Conservation (phyloP, 371 early-diverging fungal species). For the Circinella umbellata region DNA sequence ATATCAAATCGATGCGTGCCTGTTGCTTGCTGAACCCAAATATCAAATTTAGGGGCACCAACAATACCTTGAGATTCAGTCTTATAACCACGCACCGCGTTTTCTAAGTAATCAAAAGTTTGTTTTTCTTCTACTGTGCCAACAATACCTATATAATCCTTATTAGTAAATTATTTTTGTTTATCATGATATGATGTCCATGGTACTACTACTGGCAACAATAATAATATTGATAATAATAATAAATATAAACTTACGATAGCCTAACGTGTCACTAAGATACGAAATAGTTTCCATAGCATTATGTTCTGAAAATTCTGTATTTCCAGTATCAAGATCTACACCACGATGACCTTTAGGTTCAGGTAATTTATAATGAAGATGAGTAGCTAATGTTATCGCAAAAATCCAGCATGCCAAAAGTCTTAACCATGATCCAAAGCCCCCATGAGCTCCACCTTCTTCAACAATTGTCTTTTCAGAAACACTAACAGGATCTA, state of each 20-base stretch:
- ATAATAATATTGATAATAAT: not conserved
- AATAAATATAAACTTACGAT: constrained; percentile 34
- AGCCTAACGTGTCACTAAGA: constrained; percentile 60
- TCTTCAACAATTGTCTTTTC: not conserved
- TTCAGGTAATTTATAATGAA: constrained; percentile 48
- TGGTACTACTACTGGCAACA: not conserved
- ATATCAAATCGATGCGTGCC: constrained; percentile 78
- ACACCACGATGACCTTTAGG: constrained; percentile 44
- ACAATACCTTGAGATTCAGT: constrained; percentile 33
- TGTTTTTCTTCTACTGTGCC: constrained; percentile 52
- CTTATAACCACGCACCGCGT: constrained; percentile 36
- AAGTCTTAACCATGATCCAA: constrained; percentile 19
- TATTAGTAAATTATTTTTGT: not conserved
- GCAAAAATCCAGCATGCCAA: constrained; percentile 30
- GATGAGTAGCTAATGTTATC: constrained; percentile 32
- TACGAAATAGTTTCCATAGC: constrained; percentile 54
- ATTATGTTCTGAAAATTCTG: constrained; percentile 62
- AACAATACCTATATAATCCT: constrained; percentile 43
- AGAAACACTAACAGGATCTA: not conserved
- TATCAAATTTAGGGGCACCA: constrained; percentile 62
- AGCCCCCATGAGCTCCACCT: constrained; percentile 2
- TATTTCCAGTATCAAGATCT: constrained; percentile 35
- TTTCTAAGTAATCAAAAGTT: constrained; percentile 42
- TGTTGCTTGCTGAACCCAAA: constrained; percentile 62
- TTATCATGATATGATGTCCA: not conserved